A percentile compares a stretch with the other conserved stretches of the same genome.
Conservation (phyloP, 2,329 filamentous ascomycete species). For the Juglanconis sp. region DNA sequence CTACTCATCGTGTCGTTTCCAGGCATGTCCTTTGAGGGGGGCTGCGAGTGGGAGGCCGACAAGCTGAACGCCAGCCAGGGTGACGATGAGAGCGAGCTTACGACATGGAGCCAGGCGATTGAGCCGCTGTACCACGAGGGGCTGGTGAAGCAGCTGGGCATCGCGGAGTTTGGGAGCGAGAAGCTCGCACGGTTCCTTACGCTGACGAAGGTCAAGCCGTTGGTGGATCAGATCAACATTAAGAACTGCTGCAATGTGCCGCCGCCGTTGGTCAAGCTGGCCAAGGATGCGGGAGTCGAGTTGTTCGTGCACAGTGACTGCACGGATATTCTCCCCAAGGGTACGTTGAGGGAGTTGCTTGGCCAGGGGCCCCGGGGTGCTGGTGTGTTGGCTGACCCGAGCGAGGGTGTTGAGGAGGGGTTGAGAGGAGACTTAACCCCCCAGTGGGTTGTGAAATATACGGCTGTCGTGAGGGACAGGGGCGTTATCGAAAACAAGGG, state of each 20-base stretch:
- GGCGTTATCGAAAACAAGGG: constrained; percentile 98
- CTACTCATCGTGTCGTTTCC: constrained; percentile 92
- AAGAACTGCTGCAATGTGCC: constrained; percentile 95
- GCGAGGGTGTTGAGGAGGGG: constrained; percentile 42
- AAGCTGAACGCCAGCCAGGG: constrained; percentile 59
- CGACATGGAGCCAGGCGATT: constrained; percentile 63
- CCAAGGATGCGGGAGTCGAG: constrained; percentile 80
- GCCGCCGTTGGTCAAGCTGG: constrained; percentile 77
- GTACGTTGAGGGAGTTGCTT: constrained; percentile 80
- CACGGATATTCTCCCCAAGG: constrained; percentile 82
- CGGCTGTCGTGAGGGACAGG: constrained; percentile 86
- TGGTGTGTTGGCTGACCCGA: constrained; percentile 66
- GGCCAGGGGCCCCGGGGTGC: constrained; percentile 70
- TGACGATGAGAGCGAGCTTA: constrained; percentile 64
- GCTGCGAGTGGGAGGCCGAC: constrained; percentile 77
- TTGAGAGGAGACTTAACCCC: constrained; percentile 77
- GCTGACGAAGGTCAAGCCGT: constrained; percentile 67
- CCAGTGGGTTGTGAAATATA: constrained; percentile 96
- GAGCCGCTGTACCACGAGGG: constrained; percentile 69
- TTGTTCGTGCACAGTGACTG: constrained; percentile 92
- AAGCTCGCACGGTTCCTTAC: constrained; percentile 76
- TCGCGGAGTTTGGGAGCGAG: constrained; percentile 87
- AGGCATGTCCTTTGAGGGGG: constrained; percentile 87
- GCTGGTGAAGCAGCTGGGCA: constrained; percentile 70
- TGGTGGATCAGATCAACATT: constrained; percentile 93